These are phyloP conservation scores for Lepiota subincarnata DNA, from an alignment of 768 basidiomycete genomes.

Conservation along the genomic window DNA sequence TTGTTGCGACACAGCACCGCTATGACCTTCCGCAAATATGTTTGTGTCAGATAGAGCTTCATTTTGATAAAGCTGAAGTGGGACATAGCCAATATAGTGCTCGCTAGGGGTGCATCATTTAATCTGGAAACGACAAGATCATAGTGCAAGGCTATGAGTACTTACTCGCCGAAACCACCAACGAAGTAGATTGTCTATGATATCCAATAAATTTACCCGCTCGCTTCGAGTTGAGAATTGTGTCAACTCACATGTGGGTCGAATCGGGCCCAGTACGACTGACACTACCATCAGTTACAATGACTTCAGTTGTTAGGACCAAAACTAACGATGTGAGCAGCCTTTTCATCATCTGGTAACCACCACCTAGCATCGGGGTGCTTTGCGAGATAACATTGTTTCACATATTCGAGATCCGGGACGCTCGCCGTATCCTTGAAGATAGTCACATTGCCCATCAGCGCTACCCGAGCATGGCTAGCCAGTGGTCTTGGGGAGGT, in stretches of 20 bases:
- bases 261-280: conserved; percentile 55
- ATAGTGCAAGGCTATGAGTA: conserved; percentile 2
- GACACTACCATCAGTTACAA: not conserved
- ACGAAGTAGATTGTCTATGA: conserved; percentile 47
- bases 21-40: not conserved
- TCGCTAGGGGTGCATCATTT: conserved; percentile 21
- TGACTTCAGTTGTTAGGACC: not conserved
- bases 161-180: conserved; percentile 49
- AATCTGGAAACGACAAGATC: conserved; percentile 1
- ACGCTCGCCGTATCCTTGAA: conserved; percentile 27
- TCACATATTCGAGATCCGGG: conserved; percentile 29
- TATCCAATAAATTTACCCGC: not conserved
- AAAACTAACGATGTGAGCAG: conserved; percentile 38
- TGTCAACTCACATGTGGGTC: conserved; percentile 42
- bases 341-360: conserved; percentile 42
- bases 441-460: conserved; percentile 47
- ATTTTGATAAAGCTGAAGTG: conserved; percentile 38
- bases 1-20: not conserved
- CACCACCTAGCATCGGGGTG: conserved; percentile 52
- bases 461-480: conserved; percentile 40
- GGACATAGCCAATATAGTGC: conserved; percentile 51
- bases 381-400: conserved; percentile 37
- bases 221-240: not conserved
- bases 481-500: conserved; percentile 37
- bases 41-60: conserved; percentile 11